Evolutionary conservation across 179 eudicot species (phyloP), one percentile per base, ranked within the genome.

Genomic region (Camellia oleifera): DNA sequence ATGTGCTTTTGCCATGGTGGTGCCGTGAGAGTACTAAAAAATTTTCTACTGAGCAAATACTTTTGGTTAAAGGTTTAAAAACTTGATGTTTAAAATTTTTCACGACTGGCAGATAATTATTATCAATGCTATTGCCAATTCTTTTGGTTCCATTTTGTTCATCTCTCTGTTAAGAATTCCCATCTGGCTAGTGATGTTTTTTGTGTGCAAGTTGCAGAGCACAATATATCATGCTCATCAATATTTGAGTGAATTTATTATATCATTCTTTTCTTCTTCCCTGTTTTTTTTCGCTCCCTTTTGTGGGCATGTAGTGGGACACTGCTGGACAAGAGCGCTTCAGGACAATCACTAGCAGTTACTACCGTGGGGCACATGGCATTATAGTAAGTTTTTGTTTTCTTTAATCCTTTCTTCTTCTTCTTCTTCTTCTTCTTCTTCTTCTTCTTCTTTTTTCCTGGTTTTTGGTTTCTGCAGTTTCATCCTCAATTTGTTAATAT

Each of bases 251-350:
- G 8, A 53, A 42, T 10, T 32, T 40, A 58, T 46, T 75, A 20
- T 6, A 17, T 65, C 32, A 60, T 15, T 15, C 62, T 8, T 72
- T 17, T 72, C 50, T 26, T 44, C 40, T 14, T 54, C 61, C 32
- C 32, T 26, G 32, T 20, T 5, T 13, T 23, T 56, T 20, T 53
- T 66, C 9, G 17, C 9, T 42, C 1, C 14, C 20, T 14, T 54
- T 68, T 32, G 4, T 48, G 73, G 57, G 69, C 69, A 40, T 83
- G 69, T 85, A 90, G 92, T 90, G 92, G 92, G 91, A 88, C 82
- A 90, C 92, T 78, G 92, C 92, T 78, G 92, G 92, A 54, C 92
- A 90, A 85, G 92, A 88, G 79, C 88, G 92, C 65, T 90, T 90
- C 78, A 90, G 92, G 81, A 90, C 92, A 77, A 90, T 90, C 81